Base-by-base conservation (phyloP, 1,284 basidiomycete genomes). In the Baeospora myosura region DNA sequence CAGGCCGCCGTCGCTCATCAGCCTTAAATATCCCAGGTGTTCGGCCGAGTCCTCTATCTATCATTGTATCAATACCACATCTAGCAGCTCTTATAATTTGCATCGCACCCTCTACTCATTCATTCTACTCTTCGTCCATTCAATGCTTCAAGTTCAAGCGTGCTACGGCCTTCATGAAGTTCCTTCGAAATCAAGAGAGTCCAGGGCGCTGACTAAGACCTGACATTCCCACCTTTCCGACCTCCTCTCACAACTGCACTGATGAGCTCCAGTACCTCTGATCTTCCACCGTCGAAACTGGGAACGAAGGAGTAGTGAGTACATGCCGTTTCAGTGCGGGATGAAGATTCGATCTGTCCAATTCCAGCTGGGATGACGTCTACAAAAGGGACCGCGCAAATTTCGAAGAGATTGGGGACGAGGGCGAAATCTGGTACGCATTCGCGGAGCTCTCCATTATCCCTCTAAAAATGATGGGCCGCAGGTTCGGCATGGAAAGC, bases 341-440 rank as follows among this genome's bases (percentile, higher is more conserved):
- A 43, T 29, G 38, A 33, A 29, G 21, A 22, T 21, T 32, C 21
- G 4, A 14, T 28, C 12, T 21, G 26, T 45, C 25, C 40, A 22
- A 25, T 23, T 40, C 21, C 44, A 87, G 83, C 58, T 87, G 85
- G 85, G 82, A 88, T 53, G 52, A 66, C 38, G 75, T 82, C 6
- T 88, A 87, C 56, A 65, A 76, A 25, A 70, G 74, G 39, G 90
- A 94, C 54, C 64, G 92, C 14, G 60, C 61, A 33, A 88, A 85
- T 54, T 94, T 89, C 50, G 64, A 80, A 28, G 89, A 91, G 40
- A 78, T 81, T 37, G 84, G 87, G 8, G 88, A 94, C 58, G 88
- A 92, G 58, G 90, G 91, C 28, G 90, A 94, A 62, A 72, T 91
- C 20, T 94, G 91, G 89, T 88, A 46, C 26, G 65, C 52, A 2